Base-by-base conservation (phyloP, 1,284 basidiomycete genomes). In the Malassezia caprae region DNA sequence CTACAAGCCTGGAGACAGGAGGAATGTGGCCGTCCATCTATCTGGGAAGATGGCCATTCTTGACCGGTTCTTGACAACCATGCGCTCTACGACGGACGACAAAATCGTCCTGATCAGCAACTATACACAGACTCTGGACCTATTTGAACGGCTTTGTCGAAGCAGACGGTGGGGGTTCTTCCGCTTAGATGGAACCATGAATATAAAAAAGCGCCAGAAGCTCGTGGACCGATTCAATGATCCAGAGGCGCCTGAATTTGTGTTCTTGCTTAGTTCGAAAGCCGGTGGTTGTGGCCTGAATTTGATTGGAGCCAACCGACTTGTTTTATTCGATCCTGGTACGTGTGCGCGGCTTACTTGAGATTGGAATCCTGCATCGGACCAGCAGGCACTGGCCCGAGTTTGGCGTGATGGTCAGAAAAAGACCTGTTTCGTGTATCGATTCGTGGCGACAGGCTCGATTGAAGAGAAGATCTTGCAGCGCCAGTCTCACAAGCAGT, bases 351-450 rank as follows among this genome's bases (percentile, higher is more conserved):
- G 13, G n/a, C 41, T 43, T 5, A 43, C 41, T 15, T 8, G 4
- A 26, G 91, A 96, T 73, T 96, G 93, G 91, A 96, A 96, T 69
- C 93, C 91, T 19, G 91, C 93, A 5, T 89, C 91, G 32, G 93
- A 99, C 76, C 94, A 98, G 75, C 94, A 99, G 76, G 93, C 93
- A 8, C 80, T 98, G 5, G 93, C 93, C 35, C 88, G 93, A 76
- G 93, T 99, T 2, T 99, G 93, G 93, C 87, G 94, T 79, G 93
- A 99, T 71, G 93, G 93, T 0, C 93, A 98, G 76, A 99, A 96
- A 82, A 98, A 98, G 82, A 62, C 62, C 24, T 65, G 21, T 74
- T 98, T 96, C 66, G 93, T 96, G 2, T 98, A 98, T 72, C 88
- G 93, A 19, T 98, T 96, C 77, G 91, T 96, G 67, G 87, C 90